A percentile compares a stretch with the other conserved stretches of the same genome.
Evolutionary conservation across 495 filamentous ascomycete species (phyloP).

Genomic region (Xylaria grammica): DNA sequence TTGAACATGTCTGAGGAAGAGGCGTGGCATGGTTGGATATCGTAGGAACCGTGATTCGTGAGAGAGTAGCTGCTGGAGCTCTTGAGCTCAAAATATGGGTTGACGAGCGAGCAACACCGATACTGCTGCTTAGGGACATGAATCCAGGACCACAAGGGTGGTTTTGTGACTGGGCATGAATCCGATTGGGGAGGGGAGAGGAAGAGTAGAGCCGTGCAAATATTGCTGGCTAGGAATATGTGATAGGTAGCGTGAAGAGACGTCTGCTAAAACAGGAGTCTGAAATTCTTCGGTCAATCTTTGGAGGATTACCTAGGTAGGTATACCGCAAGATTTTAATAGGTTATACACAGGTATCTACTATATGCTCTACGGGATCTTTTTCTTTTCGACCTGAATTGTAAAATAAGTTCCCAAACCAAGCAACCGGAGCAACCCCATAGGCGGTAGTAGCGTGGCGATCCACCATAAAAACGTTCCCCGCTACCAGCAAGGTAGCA

Average conservation of each 20-base stretch:
- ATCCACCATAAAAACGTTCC: background rate
- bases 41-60: constrained; percentile 19
- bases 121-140: constrained; percentile 38
- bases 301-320: too few relatives aligned
- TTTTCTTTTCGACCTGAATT: too few relatives aligned
- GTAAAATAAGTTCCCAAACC: constrained; percentile 1
- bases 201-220: background rate
- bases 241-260: background rate
- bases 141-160: constrained; percentile 32
- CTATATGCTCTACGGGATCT: too few relatives aligned
- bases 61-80: constrained; percentile 26
- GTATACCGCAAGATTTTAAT: too few relatives aligned
- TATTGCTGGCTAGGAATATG: background rate
- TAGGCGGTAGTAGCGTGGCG: background rate
- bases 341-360: too few relatives aligned
- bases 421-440: background rate
- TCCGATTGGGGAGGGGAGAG: constrained; percentile 15
- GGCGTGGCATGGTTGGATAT: constrained; percentile 15
- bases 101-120: constrained; percentile 35
- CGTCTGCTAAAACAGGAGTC: background rate
- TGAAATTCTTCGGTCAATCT: too few relatives aligned
- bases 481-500: background rate
- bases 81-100: constrained; percentile 31
- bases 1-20: constrained; percentile 10
- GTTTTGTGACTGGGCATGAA: constrained; percentile 31